These are phyloP conservation scores for Termitomyces sp. DNA, from an alignment of 768 basidiomycete genomes.

Conservation along the genomic window DNA sequence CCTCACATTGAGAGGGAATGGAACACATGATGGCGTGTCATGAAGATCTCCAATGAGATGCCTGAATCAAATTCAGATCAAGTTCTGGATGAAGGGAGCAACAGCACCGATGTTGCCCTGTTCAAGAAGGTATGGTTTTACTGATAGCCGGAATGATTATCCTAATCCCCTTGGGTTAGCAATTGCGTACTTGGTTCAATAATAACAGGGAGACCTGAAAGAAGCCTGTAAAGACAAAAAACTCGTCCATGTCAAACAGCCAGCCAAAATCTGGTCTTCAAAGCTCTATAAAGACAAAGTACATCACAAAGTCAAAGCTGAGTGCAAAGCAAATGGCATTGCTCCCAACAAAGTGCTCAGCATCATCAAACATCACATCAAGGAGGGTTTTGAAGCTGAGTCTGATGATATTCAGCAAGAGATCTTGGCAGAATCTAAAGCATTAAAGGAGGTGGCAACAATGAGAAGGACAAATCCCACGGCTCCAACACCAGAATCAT, in stretches of 20 bases:
- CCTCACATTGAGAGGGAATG: not conserved
- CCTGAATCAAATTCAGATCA: too few species aligned
- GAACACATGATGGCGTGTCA: too few species aligned
- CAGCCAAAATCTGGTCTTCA: not conserved
- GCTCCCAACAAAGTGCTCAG: not conserved
- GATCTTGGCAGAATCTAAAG: not conserved
- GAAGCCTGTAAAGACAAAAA: not conserved
- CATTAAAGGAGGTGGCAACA: not conserved
- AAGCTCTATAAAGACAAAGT: not conserved
- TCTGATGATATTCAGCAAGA: not conserved
- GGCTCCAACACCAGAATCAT: not conserved
- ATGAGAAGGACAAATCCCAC: not conserved
- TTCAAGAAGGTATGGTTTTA: too few species aligned
- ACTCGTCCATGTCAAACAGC: not conserved
- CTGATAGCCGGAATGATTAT: too few species aligned
- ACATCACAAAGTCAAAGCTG: not conserved
- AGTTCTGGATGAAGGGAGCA: too few species aligned
- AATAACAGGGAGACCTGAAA: not conserved
- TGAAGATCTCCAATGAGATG: too few species aligned
- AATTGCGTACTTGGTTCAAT: too few species aligned
- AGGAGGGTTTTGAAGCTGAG: not conserved
- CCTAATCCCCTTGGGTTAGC: too few species aligned
- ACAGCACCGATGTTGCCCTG: too few species aligned
- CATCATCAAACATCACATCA: not conserved
- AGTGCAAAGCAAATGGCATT: not conserved